These are phyloP conservation scores for Cladosporium sp. DNA, from an alignment of 2,329 filamentous ascomycete genomes.

Conservation along the genomic window DNA sequence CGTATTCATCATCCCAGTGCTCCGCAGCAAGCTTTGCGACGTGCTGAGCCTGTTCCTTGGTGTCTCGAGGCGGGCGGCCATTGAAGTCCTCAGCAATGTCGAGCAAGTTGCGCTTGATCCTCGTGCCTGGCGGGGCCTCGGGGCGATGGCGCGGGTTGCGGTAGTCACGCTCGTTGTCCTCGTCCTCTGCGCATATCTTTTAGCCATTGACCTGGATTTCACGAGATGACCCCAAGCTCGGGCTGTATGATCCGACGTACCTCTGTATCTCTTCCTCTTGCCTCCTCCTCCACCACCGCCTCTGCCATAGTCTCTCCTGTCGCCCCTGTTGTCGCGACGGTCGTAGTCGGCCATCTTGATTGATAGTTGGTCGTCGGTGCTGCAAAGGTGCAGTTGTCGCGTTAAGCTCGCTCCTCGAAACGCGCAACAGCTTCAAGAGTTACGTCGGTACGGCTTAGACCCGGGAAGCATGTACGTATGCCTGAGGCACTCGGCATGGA, in stretches of 20 bases:
- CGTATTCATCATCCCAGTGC: conserved; percentile 78
- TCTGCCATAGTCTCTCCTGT: neutral
- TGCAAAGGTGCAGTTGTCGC: conserved; percentile 1
- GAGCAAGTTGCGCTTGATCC: conserved; percentile 73
- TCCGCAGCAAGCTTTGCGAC: conserved; percentile 75
- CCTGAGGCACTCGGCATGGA: neutral
- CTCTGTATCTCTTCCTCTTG: conserved; percentile 12
- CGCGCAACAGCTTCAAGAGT: conserved; percentile 3
- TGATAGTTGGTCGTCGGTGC: neutral
- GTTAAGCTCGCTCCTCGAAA: conserved; percentile 1
- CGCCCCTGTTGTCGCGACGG: conserved; percentile 8
- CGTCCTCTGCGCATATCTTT: conserved; percentile 56
- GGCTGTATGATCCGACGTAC: neutral
- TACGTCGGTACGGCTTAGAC: conserved; percentile 3
- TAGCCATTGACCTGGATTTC: neutral
- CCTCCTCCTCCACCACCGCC: conserved; percentile 2
- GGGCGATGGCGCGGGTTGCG: conserved; percentile 69
- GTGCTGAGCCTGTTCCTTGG: conserved; percentile 52
- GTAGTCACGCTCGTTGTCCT: conserved; percentile 71
- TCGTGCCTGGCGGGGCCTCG: conserved; percentile 60
- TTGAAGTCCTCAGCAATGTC: conserved; percentile 70
- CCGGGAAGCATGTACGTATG: neutral
- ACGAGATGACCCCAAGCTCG: neutral
- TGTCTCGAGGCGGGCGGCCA: conserved; percentile 72
- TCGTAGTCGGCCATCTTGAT: conserved; percentile 11